phyloP scores from a whole-genome alignment of 139 green algal genomes.

The Tetraselmis striata region DNA sequence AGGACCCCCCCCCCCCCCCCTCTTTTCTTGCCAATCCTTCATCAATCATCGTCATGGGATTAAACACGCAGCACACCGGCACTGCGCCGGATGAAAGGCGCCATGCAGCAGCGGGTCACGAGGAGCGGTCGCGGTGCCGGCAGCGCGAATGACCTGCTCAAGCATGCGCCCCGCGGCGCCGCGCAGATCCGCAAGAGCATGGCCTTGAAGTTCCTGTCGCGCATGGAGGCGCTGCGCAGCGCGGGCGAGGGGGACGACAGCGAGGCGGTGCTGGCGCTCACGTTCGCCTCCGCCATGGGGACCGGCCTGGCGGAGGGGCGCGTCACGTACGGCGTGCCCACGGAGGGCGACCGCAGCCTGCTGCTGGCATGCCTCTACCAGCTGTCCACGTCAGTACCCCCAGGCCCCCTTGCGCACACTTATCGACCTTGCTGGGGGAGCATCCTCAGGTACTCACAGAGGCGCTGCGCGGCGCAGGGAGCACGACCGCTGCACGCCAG shows the following conservation, averaged over 20 bases:
- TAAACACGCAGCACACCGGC: too few relatives aligned
- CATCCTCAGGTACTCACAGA: neutral
- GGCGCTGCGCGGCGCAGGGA: neutral
- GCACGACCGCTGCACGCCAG: neutral
- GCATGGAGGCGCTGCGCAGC: conserved; percentile 28
- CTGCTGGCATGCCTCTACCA: neutral
- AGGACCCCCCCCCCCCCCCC: too few relatives aligned
- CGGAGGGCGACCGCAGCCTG: neutral
- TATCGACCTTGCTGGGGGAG: too few relatives aligned
- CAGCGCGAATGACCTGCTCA: too few relatives aligned
- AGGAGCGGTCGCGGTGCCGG: too few relatives aligned
- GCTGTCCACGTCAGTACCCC: neutral
- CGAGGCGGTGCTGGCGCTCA: conserved; percentile 27
- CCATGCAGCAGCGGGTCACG: too few relatives aligned
- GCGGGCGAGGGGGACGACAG: neutral
- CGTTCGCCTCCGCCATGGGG: conserved; percentile 7
- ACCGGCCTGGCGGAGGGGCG: neutral
- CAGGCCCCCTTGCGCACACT: neutral
- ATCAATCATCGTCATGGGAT: too few relatives aligned
- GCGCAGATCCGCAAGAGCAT: conserved; percentile 33
- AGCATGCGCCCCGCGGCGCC: too few relatives aligned
- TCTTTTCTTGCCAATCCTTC: too few relatives aligned
- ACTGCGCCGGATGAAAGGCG: too few relatives aligned
- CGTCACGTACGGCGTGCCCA: neutral
- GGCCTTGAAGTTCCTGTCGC: conserved; percentile 27